A percentile compares a stretch with the other conserved stretches of the same genome.
Conservation (phyloP, 2,329 filamentous ascomycete genomes). For the Lecanicillium sp. region DNA sequence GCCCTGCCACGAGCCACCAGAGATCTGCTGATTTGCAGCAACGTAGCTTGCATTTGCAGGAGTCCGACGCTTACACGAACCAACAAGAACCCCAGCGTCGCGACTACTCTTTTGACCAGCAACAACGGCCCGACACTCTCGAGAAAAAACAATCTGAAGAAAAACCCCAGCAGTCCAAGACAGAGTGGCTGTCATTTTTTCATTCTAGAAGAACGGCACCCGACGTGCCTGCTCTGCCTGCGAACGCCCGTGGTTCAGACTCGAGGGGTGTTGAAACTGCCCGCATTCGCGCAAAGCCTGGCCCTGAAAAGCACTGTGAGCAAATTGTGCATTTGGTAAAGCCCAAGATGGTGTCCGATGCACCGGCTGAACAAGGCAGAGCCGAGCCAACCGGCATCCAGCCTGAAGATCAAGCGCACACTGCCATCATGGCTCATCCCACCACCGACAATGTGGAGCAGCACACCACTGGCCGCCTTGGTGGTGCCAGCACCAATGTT, state of each 20-base stretch:
- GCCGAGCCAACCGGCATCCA: conserved; percentile 5
- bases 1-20: conserved; percentile 74
- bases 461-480: neutral
- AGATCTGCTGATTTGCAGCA: conserved; percentile 63
- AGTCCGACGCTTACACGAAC: conserved; percentile 10
- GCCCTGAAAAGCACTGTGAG: conserved; percentile 4
- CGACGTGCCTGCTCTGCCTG: neutral
- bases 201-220: conserved; percentile 26
- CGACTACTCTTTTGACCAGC: conserved; percentile 28
- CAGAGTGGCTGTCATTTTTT: conserved; percentile 49
- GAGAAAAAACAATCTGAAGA: neutral
- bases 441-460: neutral
- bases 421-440: neutral
- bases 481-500: neutral
- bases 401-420: neutral
- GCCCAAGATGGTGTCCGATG: conserved; percentile 25
- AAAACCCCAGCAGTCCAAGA: conserved; percentile 5
- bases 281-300: conserved; percentile 17
- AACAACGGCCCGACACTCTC: conserved; percentile 13
- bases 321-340: conserved; percentile 26
- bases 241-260: neutral
- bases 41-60: conserved; percentile 20
- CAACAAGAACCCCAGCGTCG: conserved; percentile 12
- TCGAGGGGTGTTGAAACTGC: conserved; percentile 12
- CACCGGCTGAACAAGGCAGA: neutral